Conservation (phyloP, 2,329 filamentous ascomycete genomes). For the Elsinoe necatrix region DNA sequence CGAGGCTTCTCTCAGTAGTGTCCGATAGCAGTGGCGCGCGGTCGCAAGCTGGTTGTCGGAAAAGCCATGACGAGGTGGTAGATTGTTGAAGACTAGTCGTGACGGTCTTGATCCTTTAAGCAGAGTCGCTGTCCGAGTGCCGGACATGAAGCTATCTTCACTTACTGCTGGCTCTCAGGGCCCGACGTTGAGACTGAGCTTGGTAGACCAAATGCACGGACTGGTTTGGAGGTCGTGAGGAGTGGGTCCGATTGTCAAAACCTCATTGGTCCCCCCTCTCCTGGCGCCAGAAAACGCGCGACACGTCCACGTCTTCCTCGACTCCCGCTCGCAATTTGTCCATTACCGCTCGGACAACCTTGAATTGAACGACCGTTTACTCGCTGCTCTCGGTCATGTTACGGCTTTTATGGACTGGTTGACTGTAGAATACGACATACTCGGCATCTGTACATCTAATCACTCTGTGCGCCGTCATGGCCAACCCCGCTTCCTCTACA, state of each 20-base stretch:
- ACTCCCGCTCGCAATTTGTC: conserved; percentile 3
- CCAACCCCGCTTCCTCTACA: conserved; percentile 5
- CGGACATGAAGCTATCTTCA: neutral
- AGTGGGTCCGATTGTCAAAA: neutral
- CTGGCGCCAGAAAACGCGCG: conserved; percentile 4
- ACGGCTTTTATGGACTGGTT: neutral
- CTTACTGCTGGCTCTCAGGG: neutral
- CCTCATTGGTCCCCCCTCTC: conserved; percentile 1
- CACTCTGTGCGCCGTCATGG: neutral
- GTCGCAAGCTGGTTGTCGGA: neutral
- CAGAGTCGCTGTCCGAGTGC: neutral
- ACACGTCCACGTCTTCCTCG: conserved; percentile 12
- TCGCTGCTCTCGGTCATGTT: neutral
- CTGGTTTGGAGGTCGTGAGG: neutral
- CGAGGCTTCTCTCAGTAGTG: conserved; percentile 4
- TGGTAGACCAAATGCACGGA: neutral
- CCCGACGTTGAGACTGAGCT: neutral
- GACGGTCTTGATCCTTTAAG: neutral
- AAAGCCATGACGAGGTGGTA: neutral
- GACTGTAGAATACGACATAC: neutral
- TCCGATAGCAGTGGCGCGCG: neutral
- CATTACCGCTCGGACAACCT: conserved; percentile 10
- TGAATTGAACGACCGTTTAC: conserved; percentile 1
- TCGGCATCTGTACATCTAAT: neutral
- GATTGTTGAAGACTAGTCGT: neutral